phyloP scores from a whole-genome alignment of 2,329 filamentous ascomycete species.

The Botryotinia globosa region DNA sequence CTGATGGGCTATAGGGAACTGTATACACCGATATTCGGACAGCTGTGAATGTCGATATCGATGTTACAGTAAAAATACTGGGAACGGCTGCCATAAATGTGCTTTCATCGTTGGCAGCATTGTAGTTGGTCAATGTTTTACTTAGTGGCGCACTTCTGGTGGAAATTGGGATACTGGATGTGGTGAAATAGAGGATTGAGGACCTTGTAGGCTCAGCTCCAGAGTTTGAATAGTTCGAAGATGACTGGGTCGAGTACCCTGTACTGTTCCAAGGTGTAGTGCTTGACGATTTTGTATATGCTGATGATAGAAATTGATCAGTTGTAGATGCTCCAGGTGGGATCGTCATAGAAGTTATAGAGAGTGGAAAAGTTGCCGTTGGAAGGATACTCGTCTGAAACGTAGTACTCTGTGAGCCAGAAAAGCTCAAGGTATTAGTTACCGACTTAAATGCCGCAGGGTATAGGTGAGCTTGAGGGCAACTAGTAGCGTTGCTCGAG shows the following conservation, averaged over 20 bases:
- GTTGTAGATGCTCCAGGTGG: neutral
- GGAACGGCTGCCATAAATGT: neutral
- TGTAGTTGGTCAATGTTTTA: neutral
- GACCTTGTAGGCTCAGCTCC: neutral
- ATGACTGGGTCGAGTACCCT: neutral
- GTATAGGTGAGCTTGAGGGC: neutral
- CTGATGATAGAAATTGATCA: neutral
- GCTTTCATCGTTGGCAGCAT: neutral
- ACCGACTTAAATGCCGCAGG: constrained; percentile 3
- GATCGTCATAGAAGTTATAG: neutral
- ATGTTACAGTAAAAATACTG: neutral
- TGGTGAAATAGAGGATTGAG: neutral
- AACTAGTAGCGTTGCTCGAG: neutral
- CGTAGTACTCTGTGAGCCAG: neutral
- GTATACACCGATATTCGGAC: neutral
- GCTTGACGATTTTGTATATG: neutral
- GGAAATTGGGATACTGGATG: neutral
- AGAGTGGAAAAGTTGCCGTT: neutral
- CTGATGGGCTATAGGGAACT: neutral
- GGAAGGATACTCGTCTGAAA: neutral
- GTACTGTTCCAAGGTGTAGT: neutral
- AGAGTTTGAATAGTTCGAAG: neutral
- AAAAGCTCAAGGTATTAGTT: neutral
- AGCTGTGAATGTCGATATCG: constrained; percentile 1
- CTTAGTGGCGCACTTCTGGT: neutral